Conservation (phyloP, 331 rosid species). For the Stylosanthes scabra region DNA sequence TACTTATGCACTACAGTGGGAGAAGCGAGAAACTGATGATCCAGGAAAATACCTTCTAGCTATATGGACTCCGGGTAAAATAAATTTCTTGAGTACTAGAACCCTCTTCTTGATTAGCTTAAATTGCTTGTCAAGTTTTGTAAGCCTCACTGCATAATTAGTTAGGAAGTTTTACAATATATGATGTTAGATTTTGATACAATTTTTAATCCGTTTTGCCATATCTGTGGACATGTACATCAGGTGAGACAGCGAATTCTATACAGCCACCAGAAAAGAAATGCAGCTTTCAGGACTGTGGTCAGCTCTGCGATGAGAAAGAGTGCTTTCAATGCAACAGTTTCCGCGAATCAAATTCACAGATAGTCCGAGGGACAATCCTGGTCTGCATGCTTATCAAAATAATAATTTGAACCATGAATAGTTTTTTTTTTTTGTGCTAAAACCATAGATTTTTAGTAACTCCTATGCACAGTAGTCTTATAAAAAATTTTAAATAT, state of each 20-base stretch:
- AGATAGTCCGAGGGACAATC: slow-evolving; percentile 82
- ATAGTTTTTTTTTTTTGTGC: background rate
- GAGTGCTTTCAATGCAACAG: slow-evolving; percentile 85
- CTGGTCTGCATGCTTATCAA: slow-evolving; percentile 61
- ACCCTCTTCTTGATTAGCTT: slow-evolving; percentile 5
- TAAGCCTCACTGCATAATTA: background rate
- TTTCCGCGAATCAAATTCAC: slow-evolving; percentile 73
- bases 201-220: slow-evolving; percentile 33
- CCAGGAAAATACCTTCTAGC: slow-evolving; percentile 89
- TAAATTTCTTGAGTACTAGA: slow-evolving; percentile 12
- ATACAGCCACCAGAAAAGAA: slow-evolving; percentile 70
- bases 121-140: slow-evolving; percentile 8
- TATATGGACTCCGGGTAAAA: slow-evolving; percentile 92
- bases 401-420: slow-evolving; percentile 5
- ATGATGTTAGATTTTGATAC: slow-evolving; percentile 15
- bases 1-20: slow-evolving; percentile 54
- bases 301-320: slow-evolving; percentile 61
- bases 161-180: slow-evolving; percentile 19
- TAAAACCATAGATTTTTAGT: background rate
- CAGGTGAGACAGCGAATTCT: slow-evolving; percentile 87
- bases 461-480: slow-evolving; percentile 13
- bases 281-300: slow-evolving; percentile 66
- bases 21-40: slow-evolving; percentile 89
- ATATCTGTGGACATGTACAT: slow-evolving; percentile 33
- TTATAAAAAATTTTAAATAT: no score